Base-by-base conservation (phyloP, 208 protist genomes). In the Trypanosoma platydactyli region DNA sequence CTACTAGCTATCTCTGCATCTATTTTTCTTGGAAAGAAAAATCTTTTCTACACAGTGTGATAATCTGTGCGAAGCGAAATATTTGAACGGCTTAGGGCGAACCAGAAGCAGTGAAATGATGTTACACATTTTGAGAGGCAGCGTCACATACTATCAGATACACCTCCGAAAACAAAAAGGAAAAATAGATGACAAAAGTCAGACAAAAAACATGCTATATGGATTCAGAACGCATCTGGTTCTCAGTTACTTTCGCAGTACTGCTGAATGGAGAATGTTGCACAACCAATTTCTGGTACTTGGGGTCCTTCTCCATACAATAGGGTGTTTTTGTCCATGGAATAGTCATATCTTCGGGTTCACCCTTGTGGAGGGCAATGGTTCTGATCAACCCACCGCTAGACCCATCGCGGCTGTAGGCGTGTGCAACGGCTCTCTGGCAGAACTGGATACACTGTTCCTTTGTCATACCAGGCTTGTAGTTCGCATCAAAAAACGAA, bases 371-470 rank as follows among this genome's bases (percentile, higher is more conserved):
- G 52, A 99, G 91, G 15, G 83, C 72, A 66, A 95, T 97, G 15
- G 92, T 94, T 41, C 98, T 86, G 61, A 99, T 98, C 42, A 98
- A 81, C 51, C 98, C 98, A 65, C 98, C 98, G 69, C 97, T 99
- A 38, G 97, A 99, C 45, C 98, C 98, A 74, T 99, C 98, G 58
- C 98, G 89, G 46, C 88, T 93, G 92, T 99, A 99, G 24, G 98
- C 98, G 41, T 99, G 92, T 13, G 98, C 91, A 22, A 99, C 88
- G 1, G 98, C 96, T n/a, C 66, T 65, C 72, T 91, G 83, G 66
- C 98, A 98, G 77, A 99, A 99, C 7, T 77, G 52, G 18, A 98
- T 44, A 56, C 94, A 97, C 82, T 99, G 97, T 15, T 99, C 92
- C 71, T 98, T 93, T 12, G 86, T 97, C 98, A 99, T 99, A 30